These are phyloP conservation scores for Hebeloma cylindrosporum DNA, from an alignment of 768 basidiomycete species.

Conservation along the genomic window DNA sequence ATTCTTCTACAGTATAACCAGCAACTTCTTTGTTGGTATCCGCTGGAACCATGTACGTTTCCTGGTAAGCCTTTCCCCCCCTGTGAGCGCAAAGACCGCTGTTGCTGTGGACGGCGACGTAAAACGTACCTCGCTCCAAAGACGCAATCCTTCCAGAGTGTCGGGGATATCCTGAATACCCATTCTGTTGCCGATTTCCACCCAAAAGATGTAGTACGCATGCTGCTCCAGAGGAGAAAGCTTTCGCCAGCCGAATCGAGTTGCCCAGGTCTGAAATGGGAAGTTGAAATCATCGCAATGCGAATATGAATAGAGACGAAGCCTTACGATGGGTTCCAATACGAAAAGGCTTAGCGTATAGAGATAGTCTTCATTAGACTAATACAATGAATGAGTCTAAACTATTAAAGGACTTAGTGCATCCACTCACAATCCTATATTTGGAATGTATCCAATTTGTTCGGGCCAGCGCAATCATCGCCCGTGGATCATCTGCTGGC, in stretches of 20 bases:
- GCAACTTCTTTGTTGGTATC: slow-evolving; percentile 41
- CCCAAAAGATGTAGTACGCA: slow-evolving; percentile 44
- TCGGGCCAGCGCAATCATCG: slow-evolving; percentile 40
- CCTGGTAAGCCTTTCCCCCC: slow-evolving; percentile 40
- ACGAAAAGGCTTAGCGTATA: slow-evolving; percentile 42
- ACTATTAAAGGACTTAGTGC: background rate
- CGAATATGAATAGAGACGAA: background rate
- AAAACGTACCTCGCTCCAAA: slow-evolving; percentile 39
- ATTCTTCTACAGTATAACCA: slow-evolving; percentile 38
- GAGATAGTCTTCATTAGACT: slow-evolving; percentile 42
- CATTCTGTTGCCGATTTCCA: slow-evolving; percentile 47
- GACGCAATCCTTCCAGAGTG: slow-evolving; percentile 34
- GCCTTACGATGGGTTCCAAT: slow-evolving; percentile 38
- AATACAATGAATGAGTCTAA: background rate
- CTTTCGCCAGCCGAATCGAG: slow-evolving; percentile 42
- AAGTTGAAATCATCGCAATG: too few species aligned
- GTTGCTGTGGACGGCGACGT: too few species aligned
- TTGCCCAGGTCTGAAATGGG: slow-evolving; percentile 36
- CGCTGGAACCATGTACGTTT: slow-evolving; percentile 40
- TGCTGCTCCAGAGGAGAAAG: slow-evolving; percentile 45
- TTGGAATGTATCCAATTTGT: slow-evolving; percentile 44
- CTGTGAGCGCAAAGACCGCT: background rate
- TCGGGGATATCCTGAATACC: slow-evolving; percentile 47
- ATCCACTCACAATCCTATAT: slow-evolving; percentile 37
- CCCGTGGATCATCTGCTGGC: slow-evolving; percentile 38